Evolutionary conservation across 306 rosid genomes (phyloP), one percentile per base, ranked within the genome.

Genomic region (Vigna angularis): DNA sequence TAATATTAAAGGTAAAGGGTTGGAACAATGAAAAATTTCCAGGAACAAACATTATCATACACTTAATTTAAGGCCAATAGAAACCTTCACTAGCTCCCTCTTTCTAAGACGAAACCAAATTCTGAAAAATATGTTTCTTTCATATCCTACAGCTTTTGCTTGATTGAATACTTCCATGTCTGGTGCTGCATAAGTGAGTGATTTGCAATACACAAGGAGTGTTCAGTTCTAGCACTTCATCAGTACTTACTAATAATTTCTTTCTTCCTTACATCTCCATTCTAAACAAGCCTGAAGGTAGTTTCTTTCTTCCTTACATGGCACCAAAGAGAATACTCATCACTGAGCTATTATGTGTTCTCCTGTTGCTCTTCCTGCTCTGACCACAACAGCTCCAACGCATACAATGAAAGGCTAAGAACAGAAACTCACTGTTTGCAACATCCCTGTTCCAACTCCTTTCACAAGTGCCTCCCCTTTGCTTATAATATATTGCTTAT

Each of bases 311-410:
- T 81, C 20, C 94, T 84, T 87, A 90, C 97, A 93, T 93, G 6
- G 97, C 95, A 53, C 98, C 98, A 76, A 91, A 93, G 63, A 93
- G 97, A 86, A 93, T 91, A 89, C 98, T 87, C 93, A 93, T 90
- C 28, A 93, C 90, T 38, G 97, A 15, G 93, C 73, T 80, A 93
- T 49, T 32, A 90, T 82, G 45, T 93, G 88, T 62, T 96, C 98
- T 30, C 93, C 95, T 11, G 42, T 82, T 57, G 97, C 97, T 67
- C 82, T 85, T 14, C 85, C 74, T 5, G 90, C 83, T 3, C 72
- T 70, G 82, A 91, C 95, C 16, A 93, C 85, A 76, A 93, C 87
- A 34, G 98, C 98, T 70, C 98, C 98, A 79, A 93, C 81, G 93
- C 95, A 91, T 58, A 91, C 79, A 76, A 93, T 90, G 77, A 93